Evolutionary conservation across 1,139 yeast genomes (phyloP).

Genomic region (Wickerhamiella pararugosa): DNA sequence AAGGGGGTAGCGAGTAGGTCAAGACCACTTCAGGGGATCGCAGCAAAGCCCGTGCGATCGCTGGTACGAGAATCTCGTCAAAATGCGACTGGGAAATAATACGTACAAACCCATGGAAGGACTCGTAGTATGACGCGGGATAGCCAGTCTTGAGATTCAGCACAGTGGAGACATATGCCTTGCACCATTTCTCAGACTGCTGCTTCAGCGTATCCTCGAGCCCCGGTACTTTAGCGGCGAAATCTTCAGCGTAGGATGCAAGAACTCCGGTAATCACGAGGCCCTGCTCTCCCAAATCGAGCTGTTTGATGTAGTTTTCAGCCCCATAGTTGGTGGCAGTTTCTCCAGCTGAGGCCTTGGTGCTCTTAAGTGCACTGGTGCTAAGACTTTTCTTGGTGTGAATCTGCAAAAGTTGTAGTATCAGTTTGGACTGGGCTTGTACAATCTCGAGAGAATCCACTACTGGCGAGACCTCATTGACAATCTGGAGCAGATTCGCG

Average conservation of each 20-base stretch:
- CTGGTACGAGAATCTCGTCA: slow-evolving; percentile 35
- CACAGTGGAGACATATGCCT: slow-evolving; percentile 19
- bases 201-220: not conserved
- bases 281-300: not conserved
- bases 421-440: slow-evolving; percentile 1
- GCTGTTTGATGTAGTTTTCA: not conserved
- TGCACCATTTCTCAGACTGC: not conserved
- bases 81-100: slow-evolving; percentile 34
- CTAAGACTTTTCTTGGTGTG: slow-evolving; percentile 2
- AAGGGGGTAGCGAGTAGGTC: slow-evolving; percentile 34
- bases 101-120: slow-evolving; percentile 31
- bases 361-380: not conserved
- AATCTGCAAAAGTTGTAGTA: not conserved
- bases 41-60: slow-evolving; percentile 59
- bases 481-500: slow-evolving; percentile 5
- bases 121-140: slow-evolving; percentile 17
- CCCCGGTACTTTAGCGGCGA: not conserved
- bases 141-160: slow-evolving; percentile 19
- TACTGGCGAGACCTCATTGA: not conserved
- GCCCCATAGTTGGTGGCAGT: slow-evolving; percentile 1
- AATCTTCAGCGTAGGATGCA: not conserved
- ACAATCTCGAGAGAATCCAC: not conserved
- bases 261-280: not conserved
- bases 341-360: not conserved
- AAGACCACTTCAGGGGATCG: slow-evolving; percentile 70